A percentile compares a stretch with the other conserved stretches of the same genome.
These are phyloP conservation scores for Onygenales sp. DNA, from an alignment of 2,329 filamentous ascomycete genomes.

Conservation along the genomic window DNA sequence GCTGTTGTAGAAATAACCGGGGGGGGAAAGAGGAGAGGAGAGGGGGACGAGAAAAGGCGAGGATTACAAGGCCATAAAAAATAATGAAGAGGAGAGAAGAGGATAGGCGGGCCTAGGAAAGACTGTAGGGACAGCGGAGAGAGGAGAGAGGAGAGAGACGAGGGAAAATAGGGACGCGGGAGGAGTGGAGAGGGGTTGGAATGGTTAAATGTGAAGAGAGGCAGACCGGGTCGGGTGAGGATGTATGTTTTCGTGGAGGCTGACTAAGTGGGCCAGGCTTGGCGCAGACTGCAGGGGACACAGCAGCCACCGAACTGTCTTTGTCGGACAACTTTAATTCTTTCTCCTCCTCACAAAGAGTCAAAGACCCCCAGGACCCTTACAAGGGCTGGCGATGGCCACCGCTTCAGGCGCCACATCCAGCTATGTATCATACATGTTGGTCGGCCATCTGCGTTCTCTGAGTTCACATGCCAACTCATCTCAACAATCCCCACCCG, in stretches of 20 bases:
- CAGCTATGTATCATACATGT: too few species aligned
- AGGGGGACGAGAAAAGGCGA: background rate
- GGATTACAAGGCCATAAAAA: background rate
- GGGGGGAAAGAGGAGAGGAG: background rate
- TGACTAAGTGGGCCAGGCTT: too few species aligned
- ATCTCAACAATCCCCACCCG: too few species aligned
- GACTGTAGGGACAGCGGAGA: constrained; percentile 2
- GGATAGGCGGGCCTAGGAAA: constrained; percentile 4
- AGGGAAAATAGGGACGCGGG: background rate
- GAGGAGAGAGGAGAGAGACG: background rate
- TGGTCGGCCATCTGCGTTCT: too few species aligned
- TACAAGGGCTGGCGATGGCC: too few species aligned
- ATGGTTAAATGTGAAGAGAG: background rate
- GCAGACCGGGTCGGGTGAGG: background rate
- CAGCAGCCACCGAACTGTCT: too few species aligned
- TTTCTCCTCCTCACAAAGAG: too few species aligned
- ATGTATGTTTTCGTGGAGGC: background rate
- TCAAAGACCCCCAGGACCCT: too few species aligned
- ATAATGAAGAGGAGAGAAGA: background rate
- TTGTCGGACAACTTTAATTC: too few species aligned
- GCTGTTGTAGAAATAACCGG: background rate
- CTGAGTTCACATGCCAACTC: too few species aligned
- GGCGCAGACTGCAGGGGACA: too few species aligned
- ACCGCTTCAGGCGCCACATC: too few species aligned
- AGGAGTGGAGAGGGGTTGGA: background rate